Base-by-base conservation (phyloP, 2,329 filamentous ascomycete species). In the Cordyceps farinosa region DNA sequence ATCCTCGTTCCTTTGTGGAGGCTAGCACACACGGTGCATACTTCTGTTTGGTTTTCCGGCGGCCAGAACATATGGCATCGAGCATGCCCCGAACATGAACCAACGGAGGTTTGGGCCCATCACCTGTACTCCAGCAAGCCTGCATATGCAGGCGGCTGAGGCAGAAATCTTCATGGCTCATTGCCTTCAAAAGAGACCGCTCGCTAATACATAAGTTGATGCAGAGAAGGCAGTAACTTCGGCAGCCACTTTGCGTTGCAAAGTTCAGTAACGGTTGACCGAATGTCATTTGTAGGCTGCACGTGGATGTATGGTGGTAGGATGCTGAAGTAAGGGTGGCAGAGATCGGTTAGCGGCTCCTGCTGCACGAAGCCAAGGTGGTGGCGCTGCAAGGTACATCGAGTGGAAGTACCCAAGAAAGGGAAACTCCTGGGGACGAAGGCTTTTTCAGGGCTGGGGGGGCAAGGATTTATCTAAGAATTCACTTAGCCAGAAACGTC, bases 381-480 rank as follows among this genome's bases (percentile, higher is more conserved):
- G 47, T 50, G 22, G 47, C 11, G 47, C 47, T 50, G 27, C 27
- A 30, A 50, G 47, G 47, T 50, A 50, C 47, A 50, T 50, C 47
- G 11, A 30, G 27, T 11, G 30, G 22, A 50, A 50, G 47, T 50
- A 50, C 47, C 47, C 9, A 30, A 22, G 10, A 50, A 51, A 34
- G 48, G 13, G 48, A 51, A 51, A 30, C 29, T 17, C 48, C 10
- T 51, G 10, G 48, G 29, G 29, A 51, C 48, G 8, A 11, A 34
- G 9, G 29, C 29, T 34, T 51, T 51, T 51, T 17, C n/a, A 8
- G 48, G 48, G 48, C 29, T 34, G 29, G 27, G 52, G 38, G 52
- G 38, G 7, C 34, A 54, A 38, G 34, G 52, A 34, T 40, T 54
- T 45, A 56, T 44, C 40, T n/a, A 56, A 56, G 53, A 56, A 56